Conservation (phyloP, 352 stramenopile species). For the Phytopythium boreale region DNA sequence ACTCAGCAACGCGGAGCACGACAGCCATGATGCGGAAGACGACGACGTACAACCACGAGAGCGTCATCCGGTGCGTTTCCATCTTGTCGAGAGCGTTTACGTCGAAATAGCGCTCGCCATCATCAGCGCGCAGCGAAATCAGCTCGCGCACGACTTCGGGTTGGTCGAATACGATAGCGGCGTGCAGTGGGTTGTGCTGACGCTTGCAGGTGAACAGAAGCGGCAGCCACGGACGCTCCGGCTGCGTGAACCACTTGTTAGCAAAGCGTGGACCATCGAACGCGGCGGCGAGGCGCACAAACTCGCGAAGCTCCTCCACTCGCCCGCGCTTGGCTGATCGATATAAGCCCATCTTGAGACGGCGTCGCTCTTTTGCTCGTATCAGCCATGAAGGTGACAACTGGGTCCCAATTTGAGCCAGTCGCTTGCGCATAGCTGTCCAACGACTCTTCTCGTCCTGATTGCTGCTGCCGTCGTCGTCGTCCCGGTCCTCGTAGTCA, state of each 20-base stretch:
- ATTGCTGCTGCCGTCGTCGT: not conserved
- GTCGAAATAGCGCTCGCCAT: conserved; percentile 41
- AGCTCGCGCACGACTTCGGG: conserved; percentile 61
- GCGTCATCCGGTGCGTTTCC: conserved; percentile 59
- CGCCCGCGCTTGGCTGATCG: conserved; percentile 61
- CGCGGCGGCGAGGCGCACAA: conserved; percentile 46
- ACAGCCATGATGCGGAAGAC: conserved; percentile 63
- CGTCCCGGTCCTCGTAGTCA: conserved; percentile 49
- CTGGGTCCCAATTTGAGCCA: not conserved
- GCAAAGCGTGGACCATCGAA: conserved; percentile 64
- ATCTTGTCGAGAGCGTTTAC: conserved; percentile 74
- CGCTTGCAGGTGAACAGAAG: conserved; percentile 26
- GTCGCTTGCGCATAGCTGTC: not conserved
- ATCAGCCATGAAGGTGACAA: not conserved
- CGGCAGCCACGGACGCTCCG: conserved; percentile 12
- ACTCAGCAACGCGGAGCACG: conserved; percentile 16
- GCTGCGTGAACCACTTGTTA: conserved; percentile 53
- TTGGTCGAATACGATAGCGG: conserved; percentile 71
- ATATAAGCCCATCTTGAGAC: conserved; percentile 58
- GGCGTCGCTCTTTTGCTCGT: conserved; percentile 30
- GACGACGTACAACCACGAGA: conserved; percentile 66
- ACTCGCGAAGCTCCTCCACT: conserved; percentile 39
- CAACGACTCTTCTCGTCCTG: not conserved
- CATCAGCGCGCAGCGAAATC: conserved; percentile 29
- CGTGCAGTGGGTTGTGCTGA: conserved; percentile 73